These are phyloP conservation scores for Closterium sp. DNA, from an alignment of 139 green algal genomes.

Conservation along the genomic window DNA sequence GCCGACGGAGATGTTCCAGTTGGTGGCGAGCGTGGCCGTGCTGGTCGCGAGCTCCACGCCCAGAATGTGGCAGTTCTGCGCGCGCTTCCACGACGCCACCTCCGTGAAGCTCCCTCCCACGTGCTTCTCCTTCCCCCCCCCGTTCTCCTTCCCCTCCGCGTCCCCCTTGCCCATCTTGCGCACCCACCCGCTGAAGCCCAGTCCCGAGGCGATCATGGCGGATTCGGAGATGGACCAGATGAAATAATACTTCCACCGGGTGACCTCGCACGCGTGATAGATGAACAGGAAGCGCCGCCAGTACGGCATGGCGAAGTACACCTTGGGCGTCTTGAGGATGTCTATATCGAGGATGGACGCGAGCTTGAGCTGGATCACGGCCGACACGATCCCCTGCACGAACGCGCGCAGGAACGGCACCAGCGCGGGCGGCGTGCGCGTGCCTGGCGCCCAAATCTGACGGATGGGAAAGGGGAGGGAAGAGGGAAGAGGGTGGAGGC, in stretches of 20 bases:
- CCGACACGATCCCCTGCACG: neutral
- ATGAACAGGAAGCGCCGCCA: constrained; percentile 30
- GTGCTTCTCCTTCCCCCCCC: neutral
- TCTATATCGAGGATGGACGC: neutral
- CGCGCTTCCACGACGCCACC: constrained; percentile 37
- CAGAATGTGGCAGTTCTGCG: constrained; percentile 40
- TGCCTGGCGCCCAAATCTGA: constrained; percentile 9
- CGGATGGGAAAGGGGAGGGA: neutral
- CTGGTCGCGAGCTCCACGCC: constrained; percentile 38
- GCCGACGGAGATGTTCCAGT: constrained; percentile 24
- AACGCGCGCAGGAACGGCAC: constrained; percentile 5
- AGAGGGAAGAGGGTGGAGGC: neutral
- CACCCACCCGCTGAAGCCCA: constrained; percentile 50
- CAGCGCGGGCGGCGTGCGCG: neutral
- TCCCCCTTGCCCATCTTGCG: constrained; percentile 30
- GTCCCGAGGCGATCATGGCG: constrained; percentile 29
- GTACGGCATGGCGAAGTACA: constrained; percentile 1
- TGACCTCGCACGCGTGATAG: constrained; percentile 11
- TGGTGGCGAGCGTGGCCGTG: constrained; percentile 16
- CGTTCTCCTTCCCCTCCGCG: neutral
- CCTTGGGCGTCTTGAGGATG: neutral
- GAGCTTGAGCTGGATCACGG: constrained; percentile 10
- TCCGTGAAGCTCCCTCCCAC: neutral
- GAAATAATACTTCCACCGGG: constrained; percentile 56
- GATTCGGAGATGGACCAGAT: constrained; percentile 47